A percentile compares a stretch with the other conserved stretches of the same genome.
Evolutionary conservation across 164 flowering plant genomes (phyloP).

Genomic region (Tetracentron sinense): DNA sequence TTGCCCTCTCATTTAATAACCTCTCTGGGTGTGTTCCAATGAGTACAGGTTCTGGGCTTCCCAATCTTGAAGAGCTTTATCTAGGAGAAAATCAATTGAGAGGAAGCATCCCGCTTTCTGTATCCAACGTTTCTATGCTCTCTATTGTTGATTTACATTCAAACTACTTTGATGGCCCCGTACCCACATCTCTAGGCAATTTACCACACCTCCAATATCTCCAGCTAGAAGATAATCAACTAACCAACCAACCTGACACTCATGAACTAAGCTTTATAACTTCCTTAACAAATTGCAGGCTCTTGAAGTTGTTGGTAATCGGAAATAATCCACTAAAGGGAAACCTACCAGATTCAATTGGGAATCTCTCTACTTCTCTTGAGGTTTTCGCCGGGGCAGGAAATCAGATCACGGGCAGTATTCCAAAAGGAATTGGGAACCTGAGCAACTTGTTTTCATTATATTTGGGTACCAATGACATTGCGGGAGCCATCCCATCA

Average conservation of each 20-base stretch:
- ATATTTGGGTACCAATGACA: slow-evolving; percentile 12
- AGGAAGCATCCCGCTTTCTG: slow-evolving; percentile 25
- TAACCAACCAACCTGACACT: slow-evolving; percentile 13
- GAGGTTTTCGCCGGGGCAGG: background rate
- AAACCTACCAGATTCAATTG: slow-evolving; percentile 30
- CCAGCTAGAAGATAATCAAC: slow-evolving; percentile 8
- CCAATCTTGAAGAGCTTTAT: no score
- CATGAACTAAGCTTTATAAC: slow-evolving; percentile 18
- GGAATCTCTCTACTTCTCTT: slow-evolving; percentile 32
- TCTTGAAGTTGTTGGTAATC: slow-evolving; percentile 11
- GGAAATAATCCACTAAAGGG: slow-evolving; percentile 20
- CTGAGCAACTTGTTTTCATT: slow-evolving; percentile 16
- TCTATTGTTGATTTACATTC: background rate
- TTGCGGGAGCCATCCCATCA: slow-evolving; percentile 24
- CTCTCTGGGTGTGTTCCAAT: slow-evolving; percentile 21
- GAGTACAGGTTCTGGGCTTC: slow-evolving; percentile 20
- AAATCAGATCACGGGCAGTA: slow-evolving; percentile 18
- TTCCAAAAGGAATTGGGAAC: slow-evolving; percentile 34
- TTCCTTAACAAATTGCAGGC: slow-evolving; percentile 22
- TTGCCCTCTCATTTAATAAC: slow-evolving; percentile 9
- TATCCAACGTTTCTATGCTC: slow-evolving; percentile 31
- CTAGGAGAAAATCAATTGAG: no score
- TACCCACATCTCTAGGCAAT: slow-evolving; percentile 25
- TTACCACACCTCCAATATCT: slow-evolving; percentile 15
- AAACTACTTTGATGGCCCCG: slow-evolving; percentile 26